These are phyloP conservation scores for Collybiopsis confluens DNA, from an alignment of 768 basidiomycete species.

Conservation along the genomic window DNA sequence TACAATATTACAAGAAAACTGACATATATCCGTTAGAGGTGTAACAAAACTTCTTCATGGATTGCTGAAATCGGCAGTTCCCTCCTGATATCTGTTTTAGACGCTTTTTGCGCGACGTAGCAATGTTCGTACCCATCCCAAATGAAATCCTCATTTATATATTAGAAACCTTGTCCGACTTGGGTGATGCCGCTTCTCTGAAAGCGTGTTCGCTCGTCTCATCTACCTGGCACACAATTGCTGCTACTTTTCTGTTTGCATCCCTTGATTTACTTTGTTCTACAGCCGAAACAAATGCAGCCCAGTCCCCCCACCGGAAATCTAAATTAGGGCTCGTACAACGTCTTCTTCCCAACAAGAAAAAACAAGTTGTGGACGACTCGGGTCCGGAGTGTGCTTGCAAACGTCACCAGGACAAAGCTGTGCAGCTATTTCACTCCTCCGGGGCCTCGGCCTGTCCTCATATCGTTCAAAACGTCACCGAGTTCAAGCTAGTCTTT, in stretches of 20 bases:
- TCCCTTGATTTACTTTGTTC: constrained; percentile 2
- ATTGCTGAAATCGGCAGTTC: too few species aligned
- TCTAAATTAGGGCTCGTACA: background rate
- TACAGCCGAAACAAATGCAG: background rate
- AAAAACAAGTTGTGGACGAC: background rate
- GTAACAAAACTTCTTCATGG: too few species aligned
- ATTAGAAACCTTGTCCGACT: background rate
- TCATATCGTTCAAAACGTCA: background rate
- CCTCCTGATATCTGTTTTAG: too few species aligned
- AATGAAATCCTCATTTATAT: background rate
- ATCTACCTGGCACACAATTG: background rate
- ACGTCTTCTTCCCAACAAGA: background rate
- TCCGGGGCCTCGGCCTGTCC: background rate
- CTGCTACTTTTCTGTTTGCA: background rate
- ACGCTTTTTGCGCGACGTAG: too few species aligned
- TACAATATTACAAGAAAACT: too few species aligned
- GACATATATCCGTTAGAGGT: too few species aligned
- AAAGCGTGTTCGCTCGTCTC: constrained; percentile 4
- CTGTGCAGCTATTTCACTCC: background rate
- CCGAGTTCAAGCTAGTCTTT: background rate
- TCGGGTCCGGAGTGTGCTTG: background rate
- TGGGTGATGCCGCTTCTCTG: background rate
- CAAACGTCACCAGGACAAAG: background rate
- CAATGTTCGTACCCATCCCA: background rate
- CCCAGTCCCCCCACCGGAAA: background rate